These are phyloP conservation scores for Gracilaria domingensis DNA, from an alignment of 23 red algal species.

Conservation along the genomic window DNA sequence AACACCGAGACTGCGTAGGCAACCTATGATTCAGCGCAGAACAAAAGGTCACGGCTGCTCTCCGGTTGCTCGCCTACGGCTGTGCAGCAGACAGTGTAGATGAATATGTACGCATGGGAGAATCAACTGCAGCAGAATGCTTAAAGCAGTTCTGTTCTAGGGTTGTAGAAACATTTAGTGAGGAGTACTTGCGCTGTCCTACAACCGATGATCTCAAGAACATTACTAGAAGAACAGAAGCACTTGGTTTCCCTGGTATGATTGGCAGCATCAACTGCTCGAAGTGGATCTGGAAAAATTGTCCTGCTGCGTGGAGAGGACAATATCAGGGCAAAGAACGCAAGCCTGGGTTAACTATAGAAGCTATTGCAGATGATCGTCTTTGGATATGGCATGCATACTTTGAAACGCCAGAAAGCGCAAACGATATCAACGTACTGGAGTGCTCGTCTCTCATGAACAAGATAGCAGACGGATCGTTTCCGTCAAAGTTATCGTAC, in stretches of 20 bases:
- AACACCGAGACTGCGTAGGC: background rate
- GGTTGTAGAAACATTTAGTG: background rate
- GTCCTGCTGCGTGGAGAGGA: background rate
- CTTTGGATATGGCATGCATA: constrained; percentile 21
- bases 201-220: background rate
- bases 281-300: constrained; percentile 22
- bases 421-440: constrained; percentile 31
- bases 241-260: constrained; percentile 10
- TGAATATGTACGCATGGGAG: constrained; percentile 12
- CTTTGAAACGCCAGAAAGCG: constrained; percentile 6
- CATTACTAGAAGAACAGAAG: background rate
- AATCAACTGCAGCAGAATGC: constrained; percentile 1
- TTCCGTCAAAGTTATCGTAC: background rate
- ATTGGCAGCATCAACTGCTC: constrained; percentile 22
- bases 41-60: background rate
- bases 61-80: background rate
- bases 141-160: background rate
- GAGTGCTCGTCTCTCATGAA: background rate
- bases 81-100: background rate
- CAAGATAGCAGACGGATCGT: background rate
- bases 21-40: background rate
- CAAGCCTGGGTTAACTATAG: background rate
- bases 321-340: constrained; percentile 25
- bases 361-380: constrained; percentile 5
- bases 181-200: constrained; percentile 5